Percentiles rank a stretch among this genome's conserved stretches.
phyloP scores from a whole-genome alignment of 2,329 filamentous ascomycete genomes.

The Aureobasidium pullulans region DNA sequence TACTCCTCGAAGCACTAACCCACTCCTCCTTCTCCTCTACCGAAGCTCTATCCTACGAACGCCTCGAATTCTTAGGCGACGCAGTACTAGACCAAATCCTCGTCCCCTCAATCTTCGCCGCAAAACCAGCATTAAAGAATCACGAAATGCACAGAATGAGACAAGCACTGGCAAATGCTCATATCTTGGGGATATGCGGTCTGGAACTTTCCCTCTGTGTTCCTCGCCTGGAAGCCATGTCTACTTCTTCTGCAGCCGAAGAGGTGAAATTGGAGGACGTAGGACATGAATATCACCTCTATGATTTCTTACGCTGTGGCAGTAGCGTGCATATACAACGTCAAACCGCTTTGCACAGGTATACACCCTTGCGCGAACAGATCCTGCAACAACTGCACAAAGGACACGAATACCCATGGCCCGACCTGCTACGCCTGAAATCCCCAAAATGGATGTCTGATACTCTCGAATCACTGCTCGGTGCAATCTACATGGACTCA shows the following conservation, averaged over 20 bases:
- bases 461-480: slow-evolving; percentile 71
- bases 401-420: slow-evolving; percentile 66
- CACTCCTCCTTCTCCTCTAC: slow-evolving; percentile 55
- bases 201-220: slow-evolving; percentile 48
- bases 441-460: slow-evolving; percentile 77
- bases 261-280: slow-evolving; percentile 10
- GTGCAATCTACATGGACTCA: slow-evolving; percentile 77
- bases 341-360: slow-evolving; percentile 37
- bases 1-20: slow-evolving; percentile 74
- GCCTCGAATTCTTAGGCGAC: slow-evolving; percentile 84
- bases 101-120: slow-evolving; percentile 52
- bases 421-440: slow-evolving; percentile 55
- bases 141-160: slow-evolving; percentile 68
- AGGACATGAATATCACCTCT: slow-evolving; percentile 15
- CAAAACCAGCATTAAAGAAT: slow-evolving; percentile 42
- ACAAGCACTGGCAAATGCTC: slow-evolving; percentile 68
- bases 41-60: slow-evolving; percentile 55
- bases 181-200: slow-evolving; percentile 70
- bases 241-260: neutral
- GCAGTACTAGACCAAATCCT: slow-evolving; percentile 74
- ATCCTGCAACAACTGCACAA: slow-evolving; percentile 46
- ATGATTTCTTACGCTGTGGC: slow-evolving; percentile 27
- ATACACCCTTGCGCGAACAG: slow-evolving; percentile 39
- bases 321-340: slow-evolving; percentile 43
- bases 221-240: slow-evolving; percentile 17